Percentiles rank a stretch among this genome's conserved stretches.
Evolutionary conservation across 139 green algal genomes (phyloP).

Genomic region (Mychonastes homosphaera): DNA sequence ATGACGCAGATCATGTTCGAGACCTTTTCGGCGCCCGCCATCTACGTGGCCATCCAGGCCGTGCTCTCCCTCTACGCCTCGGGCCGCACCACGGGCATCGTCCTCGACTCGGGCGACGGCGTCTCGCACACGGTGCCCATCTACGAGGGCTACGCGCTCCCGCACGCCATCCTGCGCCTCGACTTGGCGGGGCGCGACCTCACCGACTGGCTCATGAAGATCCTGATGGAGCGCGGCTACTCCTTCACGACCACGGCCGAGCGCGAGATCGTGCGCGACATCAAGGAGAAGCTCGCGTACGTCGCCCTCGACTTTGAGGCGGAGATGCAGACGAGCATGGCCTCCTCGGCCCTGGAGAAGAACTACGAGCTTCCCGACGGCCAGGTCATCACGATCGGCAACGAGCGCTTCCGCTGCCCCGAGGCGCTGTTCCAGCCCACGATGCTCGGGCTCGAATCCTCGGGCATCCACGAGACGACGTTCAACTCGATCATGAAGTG

Average conservation of each 20-base stretch:
- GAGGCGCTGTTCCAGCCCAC: slow-evolving; percentile 93
- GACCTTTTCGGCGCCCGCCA: slow-evolving; percentile 94
- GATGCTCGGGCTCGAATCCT: slow-evolving; percentile 81
- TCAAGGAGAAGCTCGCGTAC: slow-evolving; percentile 99
- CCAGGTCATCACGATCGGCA: slow-evolving; percentile 89
- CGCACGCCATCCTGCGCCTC: slow-evolving; percentile 90
- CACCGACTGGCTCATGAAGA: slow-evolving; percentile 95
- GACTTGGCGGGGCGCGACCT: slow-evolving; percentile 94
- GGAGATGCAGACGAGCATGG: slow-evolving; percentile 70
- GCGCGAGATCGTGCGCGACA: slow-evolving; percentile 97
- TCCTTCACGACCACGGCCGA: slow-evolving; percentile 96
- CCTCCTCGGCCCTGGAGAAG: slow-evolving; percentile 85
- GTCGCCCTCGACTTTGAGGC: slow-evolving; percentile 96
- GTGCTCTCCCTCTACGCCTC: slow-evolving; percentile 96
- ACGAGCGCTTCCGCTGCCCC: slow-evolving; percentile 92
- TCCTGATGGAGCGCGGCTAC: slow-evolving; percentile 91
- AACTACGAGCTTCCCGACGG: slow-evolving; percentile 84
- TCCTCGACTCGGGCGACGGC: slow-evolving; percentile 94
- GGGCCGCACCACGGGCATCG: slow-evolving; percentile 95
- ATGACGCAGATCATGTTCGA: slow-evolving; percentile 99
- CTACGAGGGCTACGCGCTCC: slow-evolving; percentile 95
- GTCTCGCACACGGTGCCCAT: slow-evolving; percentile 97
- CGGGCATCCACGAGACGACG: slow-evolving; percentile 90
- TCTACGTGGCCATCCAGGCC: slow-evolving; percentile 89
- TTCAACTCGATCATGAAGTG: slow-evolving; percentile 99